Percentiles rank a stretch among this genome's conserved stretches.
Conservation (phyloP, 1,139 yeast species). For the Pneumocystis oryctolagi region DNA sequence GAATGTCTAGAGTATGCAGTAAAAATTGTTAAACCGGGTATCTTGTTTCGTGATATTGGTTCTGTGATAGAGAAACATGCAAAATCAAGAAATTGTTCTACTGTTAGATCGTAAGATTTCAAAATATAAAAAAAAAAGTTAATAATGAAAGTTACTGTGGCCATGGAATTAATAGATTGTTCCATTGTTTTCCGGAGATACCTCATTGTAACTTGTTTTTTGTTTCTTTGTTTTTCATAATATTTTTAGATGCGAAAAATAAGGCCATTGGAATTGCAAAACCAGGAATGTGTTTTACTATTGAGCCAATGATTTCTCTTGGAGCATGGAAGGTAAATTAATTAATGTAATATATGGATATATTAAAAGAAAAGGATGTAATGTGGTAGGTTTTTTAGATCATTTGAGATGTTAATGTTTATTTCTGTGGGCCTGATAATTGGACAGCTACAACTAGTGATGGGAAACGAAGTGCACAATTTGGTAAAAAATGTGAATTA, state of each 20-base stretch:
- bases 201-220: conserved; percentile 44
- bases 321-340: conserved; percentile 55
- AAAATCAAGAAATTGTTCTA: conserved; percentile 52
- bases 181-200: conserved; percentile 86
- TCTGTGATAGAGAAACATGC: conserved; percentile 83
- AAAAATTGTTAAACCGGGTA: conserved; percentile 76
- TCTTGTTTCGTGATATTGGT: conserved; percentile 75
- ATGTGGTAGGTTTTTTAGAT: background rate
- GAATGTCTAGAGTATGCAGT: conserved; percentile 79
- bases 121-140: background rate
- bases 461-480: conserved; percentile 83
- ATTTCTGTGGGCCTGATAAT: conserved; percentile 88
- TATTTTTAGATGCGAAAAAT: conserved; percentile 43
- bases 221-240: background rate
- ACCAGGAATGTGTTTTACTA: conserved; percentile 94
- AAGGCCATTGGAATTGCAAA: conserved; percentile 88
- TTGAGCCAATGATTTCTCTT: conserved; percentile 91
- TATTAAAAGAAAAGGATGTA: background rate
- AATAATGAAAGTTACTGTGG: conserved; percentile 89
- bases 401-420: background rate
- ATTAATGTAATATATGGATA: background rate
- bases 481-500: conserved; percentile 27
- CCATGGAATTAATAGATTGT: conserved; percentile 76
- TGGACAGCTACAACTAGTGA: conserved; percentile 92
- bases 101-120: background rate